A percentile compares a stretch with the other conserved stretches of the same genome.
These are phyloP conservation scores for Physocladia obscura DNA, from an alignment of 192 early-diverging fungal genomes.

Conservation along the genomic window DNA sequence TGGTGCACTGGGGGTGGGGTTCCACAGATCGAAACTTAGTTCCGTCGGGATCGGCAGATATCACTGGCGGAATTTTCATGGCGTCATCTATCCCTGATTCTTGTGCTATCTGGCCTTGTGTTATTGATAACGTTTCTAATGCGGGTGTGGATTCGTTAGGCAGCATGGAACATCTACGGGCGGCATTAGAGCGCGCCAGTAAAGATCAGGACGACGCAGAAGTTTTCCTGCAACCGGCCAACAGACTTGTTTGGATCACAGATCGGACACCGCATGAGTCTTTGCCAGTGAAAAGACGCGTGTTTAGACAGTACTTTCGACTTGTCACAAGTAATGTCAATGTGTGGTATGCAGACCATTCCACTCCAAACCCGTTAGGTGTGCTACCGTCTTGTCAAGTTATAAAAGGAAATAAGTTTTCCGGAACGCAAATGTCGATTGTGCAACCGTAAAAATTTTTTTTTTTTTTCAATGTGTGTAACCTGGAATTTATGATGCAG, in stretches of 20 bases:
- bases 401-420: conserved; percentile 6
- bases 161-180: background rate
- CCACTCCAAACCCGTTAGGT: background rate
- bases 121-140: background rate
- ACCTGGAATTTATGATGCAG: too few relatives aligned
- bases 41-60: background rate
- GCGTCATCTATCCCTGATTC: background rate
- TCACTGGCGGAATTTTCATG: conserved; percentile 6
- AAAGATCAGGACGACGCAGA: background rate
- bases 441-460: too few relatives aligned
- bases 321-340: background rate
- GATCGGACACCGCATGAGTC: conserved; percentile 12
- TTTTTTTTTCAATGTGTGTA: too few relatives aligned
- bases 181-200: too few relatives aligned
- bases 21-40: background rate
- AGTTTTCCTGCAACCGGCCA: background rate
- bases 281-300: background rate
- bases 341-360: background rate
- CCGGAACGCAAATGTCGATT: too few relatives aligned
- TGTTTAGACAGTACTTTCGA: conserved; percentile 8
- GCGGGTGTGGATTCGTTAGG: background rate
- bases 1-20: background rate
- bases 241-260: background rate
- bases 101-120: background rate
- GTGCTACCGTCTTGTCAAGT: background rate